These are phyloP conservation scores for Sphagnum fallax DNA, from an alignment of 228 moss, liverwort and hornwort species.

Conservation along the genomic window DNA sequence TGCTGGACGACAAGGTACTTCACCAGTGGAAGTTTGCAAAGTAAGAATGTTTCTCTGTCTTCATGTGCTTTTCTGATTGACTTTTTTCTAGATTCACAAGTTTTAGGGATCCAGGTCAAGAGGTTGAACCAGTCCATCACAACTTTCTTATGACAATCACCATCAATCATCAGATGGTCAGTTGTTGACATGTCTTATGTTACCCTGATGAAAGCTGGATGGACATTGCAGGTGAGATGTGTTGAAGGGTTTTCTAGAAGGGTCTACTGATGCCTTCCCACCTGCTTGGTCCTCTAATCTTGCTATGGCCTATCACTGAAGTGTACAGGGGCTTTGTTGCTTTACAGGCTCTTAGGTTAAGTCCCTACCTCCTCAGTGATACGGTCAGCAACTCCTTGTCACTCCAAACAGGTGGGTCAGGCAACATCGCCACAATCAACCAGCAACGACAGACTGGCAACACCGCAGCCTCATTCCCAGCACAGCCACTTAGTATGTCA, in stretches of 20 bases:
- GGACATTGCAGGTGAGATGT: too few relatives aligned
- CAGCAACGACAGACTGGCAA: conserved; percentile 27
- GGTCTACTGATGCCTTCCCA: too few relatives aligned
- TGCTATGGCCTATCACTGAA: too few relatives aligned
- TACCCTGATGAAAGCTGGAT: too few relatives aligned
- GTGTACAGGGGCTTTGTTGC: neutral
- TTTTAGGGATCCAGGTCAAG: neutral
- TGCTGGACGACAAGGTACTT: conserved; percentile 58
- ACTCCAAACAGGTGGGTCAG: conserved; percentile 11
- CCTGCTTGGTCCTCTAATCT: too few relatives aligned
- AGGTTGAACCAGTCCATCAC: too few relatives aligned
- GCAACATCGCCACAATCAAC: conserved; percentile 11
- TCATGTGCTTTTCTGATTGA: neutral
- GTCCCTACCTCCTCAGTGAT: conserved; percentile 61
- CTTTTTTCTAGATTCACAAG: neutral
- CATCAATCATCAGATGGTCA: too few relatives aligned
- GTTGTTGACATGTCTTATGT: too few relatives aligned
- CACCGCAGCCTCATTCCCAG: conserved; percentile 5
- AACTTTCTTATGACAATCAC: too few relatives aligned
- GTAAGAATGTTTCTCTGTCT: conserved; percentile 1
- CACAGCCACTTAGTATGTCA: conserved; percentile 27
- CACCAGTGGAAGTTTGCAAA: conserved; percentile 74
- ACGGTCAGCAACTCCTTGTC: conserved; percentile 38
- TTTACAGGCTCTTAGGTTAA: conserved; percentile 44
- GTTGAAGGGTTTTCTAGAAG: too few relatives aligned